These are phyloP conservation scores for Posidonia australis DNA, from an alignment of 106 monocot species.

Conservation along the genomic window DNA sequence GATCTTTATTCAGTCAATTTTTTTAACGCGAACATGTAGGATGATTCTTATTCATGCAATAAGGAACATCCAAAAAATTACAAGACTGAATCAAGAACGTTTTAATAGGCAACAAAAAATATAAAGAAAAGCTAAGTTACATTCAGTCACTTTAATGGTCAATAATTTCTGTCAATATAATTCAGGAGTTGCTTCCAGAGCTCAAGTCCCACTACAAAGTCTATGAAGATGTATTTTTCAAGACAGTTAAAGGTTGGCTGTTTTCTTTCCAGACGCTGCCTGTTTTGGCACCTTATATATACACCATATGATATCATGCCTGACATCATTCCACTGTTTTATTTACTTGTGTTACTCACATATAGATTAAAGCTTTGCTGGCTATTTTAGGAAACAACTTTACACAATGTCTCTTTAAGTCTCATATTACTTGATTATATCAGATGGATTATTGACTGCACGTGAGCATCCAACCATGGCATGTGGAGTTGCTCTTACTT, in stretches of 20 bases:
- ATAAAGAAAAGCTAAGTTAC: too few species aligned
- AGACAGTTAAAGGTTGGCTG: slow-evolving; percentile 34
- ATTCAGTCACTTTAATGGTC: neutral
- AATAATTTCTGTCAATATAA: neutral
- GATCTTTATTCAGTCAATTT: too few species aligned
- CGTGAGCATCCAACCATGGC: slow-evolving; percentile 34
- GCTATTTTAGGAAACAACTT: too few species aligned
- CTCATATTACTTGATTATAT: neutral
- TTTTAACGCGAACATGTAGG: too few species aligned
- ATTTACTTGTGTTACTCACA: neutral
- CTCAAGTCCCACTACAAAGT: slow-evolving; percentile 26
- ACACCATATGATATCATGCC: too few species aligned
- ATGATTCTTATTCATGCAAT: too few species aligned
- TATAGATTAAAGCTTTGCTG: neutral
- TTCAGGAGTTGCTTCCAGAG: slow-evolving; percentile 27
- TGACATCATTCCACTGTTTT: neutral
- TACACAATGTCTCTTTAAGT: too few species aligned
- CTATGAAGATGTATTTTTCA: slow-evolving; percentile 42
- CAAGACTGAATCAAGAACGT: too few species aligned
- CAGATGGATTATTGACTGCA: slow-evolving; percentile 24
- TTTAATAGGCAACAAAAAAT: too few species aligned
- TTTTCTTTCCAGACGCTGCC: neutral
- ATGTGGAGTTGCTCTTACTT: slow-evolving; percentile 31
- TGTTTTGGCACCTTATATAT: neutral
- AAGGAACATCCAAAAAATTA: too few species aligned